Evolutionary conservation across 331 rosid species (phyloP), one percentile per base, ranked within the genome.

Genomic region (Stylosanthes scabra): DNA sequence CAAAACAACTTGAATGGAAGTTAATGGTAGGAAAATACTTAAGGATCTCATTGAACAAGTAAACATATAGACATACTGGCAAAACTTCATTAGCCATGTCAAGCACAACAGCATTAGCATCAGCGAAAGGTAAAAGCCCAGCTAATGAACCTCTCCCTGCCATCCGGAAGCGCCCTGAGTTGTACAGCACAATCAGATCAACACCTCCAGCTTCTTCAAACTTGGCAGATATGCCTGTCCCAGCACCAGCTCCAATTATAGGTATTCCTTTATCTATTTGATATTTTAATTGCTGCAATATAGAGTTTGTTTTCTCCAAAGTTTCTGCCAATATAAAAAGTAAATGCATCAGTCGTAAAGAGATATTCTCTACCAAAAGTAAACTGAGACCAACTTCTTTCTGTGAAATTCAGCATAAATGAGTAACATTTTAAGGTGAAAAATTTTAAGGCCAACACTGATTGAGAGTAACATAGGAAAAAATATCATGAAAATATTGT

Each of bases 171-270:
- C 97, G 90, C 66, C 98, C 97, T 3, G 97, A 93, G 75, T 93
- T 93, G 89, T 93, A 93, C 69, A 93, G 50, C 37, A 93, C 89
- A 73, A 89, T 93, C 71, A 93, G 83, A 83, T 93, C 97, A 58
- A 93, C 87, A 15, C 97, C 96, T 62, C 97, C 98, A 74, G 82
- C 96, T 89, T 93, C 97, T 82, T 91, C 97, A 83, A 89, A 91
- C 88, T 93, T 91, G 65, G 98, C 98, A 74, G 98, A 93, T 82
- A 93, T 93, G 60, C 97, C 96, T 14, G 96, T 93, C 80, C 97
- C 97, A 41, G 98, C 94, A 78, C 97, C 98, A 61, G 89, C 96
- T 80, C 96, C 98, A 72, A 93, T 82, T 68, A 91, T 84, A 70
- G 98, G 96, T 56, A 86, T 59, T 78, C 88, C 95, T 57, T 78